These are phyloP conservation scores for Aquilaria malaccensis DNA, from an alignment of 345 rosid species.

Conservation along the genomic window DNA sequence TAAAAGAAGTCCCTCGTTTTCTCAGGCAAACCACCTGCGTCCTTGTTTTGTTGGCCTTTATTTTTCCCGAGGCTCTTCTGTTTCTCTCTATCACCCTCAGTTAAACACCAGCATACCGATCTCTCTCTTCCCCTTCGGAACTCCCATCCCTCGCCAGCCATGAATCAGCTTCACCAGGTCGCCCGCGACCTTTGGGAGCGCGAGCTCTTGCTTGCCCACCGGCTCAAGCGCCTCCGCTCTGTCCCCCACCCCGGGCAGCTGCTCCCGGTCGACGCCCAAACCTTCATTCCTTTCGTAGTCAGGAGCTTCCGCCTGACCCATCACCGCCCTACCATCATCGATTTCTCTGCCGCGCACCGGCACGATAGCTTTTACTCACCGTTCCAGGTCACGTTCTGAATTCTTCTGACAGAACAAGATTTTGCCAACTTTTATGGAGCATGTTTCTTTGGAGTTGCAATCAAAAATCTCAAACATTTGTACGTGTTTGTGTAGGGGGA, in stretches of 20 bases:
- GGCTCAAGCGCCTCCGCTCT: conserved; percentile 84
- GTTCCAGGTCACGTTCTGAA: conserved; percentile 14
- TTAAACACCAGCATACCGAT: too few species aligned
- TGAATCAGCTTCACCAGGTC: conserved; percentile 52
- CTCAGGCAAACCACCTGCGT: too few species aligned
- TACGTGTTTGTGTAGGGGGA: conserved; percentile 41
- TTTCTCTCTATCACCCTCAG: too few species aligned
- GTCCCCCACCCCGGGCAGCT: conserved; percentile 49
- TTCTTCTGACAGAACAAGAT: too few species aligned
- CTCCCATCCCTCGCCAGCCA: too few species aligned
- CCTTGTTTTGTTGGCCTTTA: too few species aligned
- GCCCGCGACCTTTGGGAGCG: conserved; percentile 72
- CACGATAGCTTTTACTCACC: conserved; percentile 38
- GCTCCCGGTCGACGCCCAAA: conserved; percentile 29
- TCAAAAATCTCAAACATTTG: too few species aligned
- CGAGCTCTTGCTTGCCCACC: conserved; percentile 67
- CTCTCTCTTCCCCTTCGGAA: too few species aligned
- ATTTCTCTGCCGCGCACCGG: conserved; percentile 20
- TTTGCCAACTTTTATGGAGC: too few species aligned
- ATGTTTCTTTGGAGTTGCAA: too few species aligned
- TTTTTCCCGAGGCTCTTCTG: too few species aligned
- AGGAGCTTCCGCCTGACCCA: conserved; percentile 80
- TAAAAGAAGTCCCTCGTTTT: too few species aligned
- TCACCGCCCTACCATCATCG: conserved; percentile 38
- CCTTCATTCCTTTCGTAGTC: conserved; percentile 53